Conservation (phyloP, 1,284 basidiomycete species). For the Cryptococcus deneoformans region DNA sequence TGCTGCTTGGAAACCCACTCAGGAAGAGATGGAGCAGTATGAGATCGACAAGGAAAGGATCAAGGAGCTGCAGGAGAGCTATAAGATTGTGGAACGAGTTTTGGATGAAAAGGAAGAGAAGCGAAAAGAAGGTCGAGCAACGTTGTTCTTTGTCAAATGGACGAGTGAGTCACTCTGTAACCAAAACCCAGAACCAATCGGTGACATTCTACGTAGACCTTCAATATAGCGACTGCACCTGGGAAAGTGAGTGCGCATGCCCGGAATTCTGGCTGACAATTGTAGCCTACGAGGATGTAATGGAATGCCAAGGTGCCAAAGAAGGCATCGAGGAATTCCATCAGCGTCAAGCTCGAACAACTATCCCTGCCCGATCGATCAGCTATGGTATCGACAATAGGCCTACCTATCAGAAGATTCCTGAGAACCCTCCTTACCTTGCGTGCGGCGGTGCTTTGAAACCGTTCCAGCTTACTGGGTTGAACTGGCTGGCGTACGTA, state of each 20-base stretch:
- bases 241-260: conserved; percentile 65
- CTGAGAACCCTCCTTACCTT: conserved; percentile 88
- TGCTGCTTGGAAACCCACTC: conserved; percentile 62
- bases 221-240: conserved; percentile 93
- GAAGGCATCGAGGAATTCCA: conserved; percentile 79
- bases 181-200: no score
- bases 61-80: conserved; percentile 85
- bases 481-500: conserved; percentile 97
- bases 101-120: conserved; percentile 73
- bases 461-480: conserved; percentile 96
- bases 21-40: conserved; percentile 87
- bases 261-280: not conserved
- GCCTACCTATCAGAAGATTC: conserved; percentile 81
- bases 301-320: conserved; percentile 52
- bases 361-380: conserved; percentile 82
- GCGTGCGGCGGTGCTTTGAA: conserved; percentile 81
- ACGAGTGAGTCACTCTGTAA: conserved; percentile 49
- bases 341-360: conserved; percentile 69
- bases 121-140: conserved; percentile 55
- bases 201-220: no score
- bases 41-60: conserved; percentile 86
- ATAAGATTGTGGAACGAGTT: conserved; percentile 89
- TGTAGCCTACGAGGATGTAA: conserved; percentile 65
- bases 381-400: conserved; percentile 67
- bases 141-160: conserved; percentile 99